Percentiles rank a stretch among this genome's conserved stretches.
These are phyloP conservation scores for Botryosphaeria dothidea DNA, from an alignment of 2,329 filamentous ascomycete species.

Conservation along the genomic window DNA sequence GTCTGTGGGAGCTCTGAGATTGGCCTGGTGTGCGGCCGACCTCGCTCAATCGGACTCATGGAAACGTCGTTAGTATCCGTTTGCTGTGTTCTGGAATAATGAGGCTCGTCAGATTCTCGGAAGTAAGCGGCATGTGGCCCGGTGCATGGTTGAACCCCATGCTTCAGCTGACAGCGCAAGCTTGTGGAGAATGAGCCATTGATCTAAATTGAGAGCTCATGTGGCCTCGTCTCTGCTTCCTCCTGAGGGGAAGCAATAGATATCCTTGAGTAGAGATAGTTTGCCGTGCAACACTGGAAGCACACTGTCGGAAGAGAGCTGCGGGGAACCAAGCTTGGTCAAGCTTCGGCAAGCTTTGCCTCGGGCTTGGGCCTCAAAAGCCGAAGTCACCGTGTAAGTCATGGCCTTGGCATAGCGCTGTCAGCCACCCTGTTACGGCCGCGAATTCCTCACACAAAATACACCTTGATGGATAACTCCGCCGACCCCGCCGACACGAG, in stretches of 20 bases:
- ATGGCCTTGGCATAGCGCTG: not conserved
- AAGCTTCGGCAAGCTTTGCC: slow-evolving; percentile 14
- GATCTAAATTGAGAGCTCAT: too few relatives aligned
- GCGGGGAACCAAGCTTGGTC: not conserved
- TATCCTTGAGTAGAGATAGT: too few relatives aligned
- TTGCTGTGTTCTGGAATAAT: not conserved
- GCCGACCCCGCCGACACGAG: not conserved
- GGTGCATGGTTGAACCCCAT: not conserved
- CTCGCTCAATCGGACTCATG: not conserved
- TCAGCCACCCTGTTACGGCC: too few relatives aligned
- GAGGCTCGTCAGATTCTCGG: not conserved
- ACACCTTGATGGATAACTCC: not conserved
- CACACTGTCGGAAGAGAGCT: not conserved
- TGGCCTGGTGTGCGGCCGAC: not conserved
- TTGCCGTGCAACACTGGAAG: too few relatives aligned
- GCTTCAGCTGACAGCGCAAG: too few relatives aligned
- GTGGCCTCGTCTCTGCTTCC: too few relatives aligned
- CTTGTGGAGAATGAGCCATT: too few relatives aligned
- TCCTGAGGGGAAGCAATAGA: too few relatives aligned
- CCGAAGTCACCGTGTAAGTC: not conserved
- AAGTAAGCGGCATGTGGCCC: not conserved
- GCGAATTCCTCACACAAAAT: too few relatives aligned
- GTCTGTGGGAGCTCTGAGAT: not conserved
- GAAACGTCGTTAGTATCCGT: not conserved
- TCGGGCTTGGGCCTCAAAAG: not conserved